Conservation (phyloP, 2,329 filamentous ascomycete species). For the Trichoderma sp. region DNA sequence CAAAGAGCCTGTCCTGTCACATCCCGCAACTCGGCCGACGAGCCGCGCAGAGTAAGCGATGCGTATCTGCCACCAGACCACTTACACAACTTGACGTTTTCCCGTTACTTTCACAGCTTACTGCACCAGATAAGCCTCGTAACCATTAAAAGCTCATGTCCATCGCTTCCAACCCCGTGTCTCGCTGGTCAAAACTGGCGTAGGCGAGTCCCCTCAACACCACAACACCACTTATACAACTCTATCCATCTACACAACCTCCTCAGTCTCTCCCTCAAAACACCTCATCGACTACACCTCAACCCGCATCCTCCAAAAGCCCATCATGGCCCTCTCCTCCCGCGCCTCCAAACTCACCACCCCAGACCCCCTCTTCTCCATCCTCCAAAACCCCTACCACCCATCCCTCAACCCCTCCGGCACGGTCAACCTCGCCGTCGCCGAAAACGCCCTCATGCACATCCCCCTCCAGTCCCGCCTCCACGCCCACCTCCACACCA, state of each 20-base stretch:
- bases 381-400: slow-evolving; percentile 50
- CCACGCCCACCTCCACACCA: slow-evolving; percentile 43
- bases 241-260: background rate
- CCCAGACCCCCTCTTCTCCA: slow-evolving; percentile 32
- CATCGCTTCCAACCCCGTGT: background rate
- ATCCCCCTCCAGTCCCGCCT: slow-evolving; percentile 46
- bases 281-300: too few species aligned
- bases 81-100: background rate
- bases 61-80: background rate
- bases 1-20: background rate
- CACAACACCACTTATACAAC: slow-evolving; percentile 12
- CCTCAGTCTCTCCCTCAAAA: background rate
- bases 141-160: background rate
- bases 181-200: background rate
- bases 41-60: background rate
- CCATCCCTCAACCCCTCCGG: slow-evolving; percentile 44
- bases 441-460: slow-evolving; percentile 58
- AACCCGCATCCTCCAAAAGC: background rate
- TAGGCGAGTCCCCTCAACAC: background rate
- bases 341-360: slow-evolving; percentile 38
- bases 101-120: background rate
- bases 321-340: slow-evolving; percentile 33
- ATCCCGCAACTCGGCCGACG: slow-evolving; percentile 18
- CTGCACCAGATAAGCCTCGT: too few species aligned
- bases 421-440: slow-evolving; percentile 54